Evolutionary conservation across 2,329 filamentous ascomycete genomes (phyloP).

Genomic region (Anisogramma anomala): DNA sequence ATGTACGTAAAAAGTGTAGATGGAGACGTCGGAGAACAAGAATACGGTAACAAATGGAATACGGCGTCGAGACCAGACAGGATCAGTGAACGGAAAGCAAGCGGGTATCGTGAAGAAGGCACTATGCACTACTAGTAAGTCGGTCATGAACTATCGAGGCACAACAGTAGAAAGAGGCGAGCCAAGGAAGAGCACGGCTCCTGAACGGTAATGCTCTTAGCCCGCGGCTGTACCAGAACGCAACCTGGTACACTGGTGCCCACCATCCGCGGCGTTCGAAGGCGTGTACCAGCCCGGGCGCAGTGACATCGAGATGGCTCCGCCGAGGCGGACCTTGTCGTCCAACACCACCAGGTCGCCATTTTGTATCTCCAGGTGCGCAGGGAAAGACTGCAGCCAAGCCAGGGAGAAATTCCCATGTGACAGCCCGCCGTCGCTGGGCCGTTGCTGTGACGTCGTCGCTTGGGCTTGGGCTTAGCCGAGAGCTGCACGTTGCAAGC

Average conservation of each 20-base stretch:
- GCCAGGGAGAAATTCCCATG: no score
- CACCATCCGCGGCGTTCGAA: slow-evolving; percentile 21
- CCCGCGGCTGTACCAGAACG: slow-evolving; percentile 11
- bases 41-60: no score
- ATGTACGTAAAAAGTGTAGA: neutral
- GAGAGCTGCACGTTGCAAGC: no score
- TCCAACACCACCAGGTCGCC: slow-evolving; percentile 21
- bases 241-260: slow-evolving; percentile 1
- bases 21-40: neutral
- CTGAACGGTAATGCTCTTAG: slow-evolving; percentile 11
- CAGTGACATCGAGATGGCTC: no score
- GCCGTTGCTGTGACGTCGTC: no score
- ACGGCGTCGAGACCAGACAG: no score
- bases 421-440: no score
- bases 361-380: no score
- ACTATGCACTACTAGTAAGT: no score
- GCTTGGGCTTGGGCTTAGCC: no score
- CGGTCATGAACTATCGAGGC: neutral
- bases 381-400: no score
- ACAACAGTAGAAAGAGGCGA: neutral
- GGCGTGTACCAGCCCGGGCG: slow-evolving; percentile 35
- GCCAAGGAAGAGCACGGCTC: slow-evolving; percentile 5
- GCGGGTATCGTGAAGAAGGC: slow-evolving; percentile 6
- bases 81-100: neutral
- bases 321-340: no score